Evolutionary conservation across 1,139 yeast genomes (phyloP).

Genomic region (Zygotorulaspora mrakii): DNA sequence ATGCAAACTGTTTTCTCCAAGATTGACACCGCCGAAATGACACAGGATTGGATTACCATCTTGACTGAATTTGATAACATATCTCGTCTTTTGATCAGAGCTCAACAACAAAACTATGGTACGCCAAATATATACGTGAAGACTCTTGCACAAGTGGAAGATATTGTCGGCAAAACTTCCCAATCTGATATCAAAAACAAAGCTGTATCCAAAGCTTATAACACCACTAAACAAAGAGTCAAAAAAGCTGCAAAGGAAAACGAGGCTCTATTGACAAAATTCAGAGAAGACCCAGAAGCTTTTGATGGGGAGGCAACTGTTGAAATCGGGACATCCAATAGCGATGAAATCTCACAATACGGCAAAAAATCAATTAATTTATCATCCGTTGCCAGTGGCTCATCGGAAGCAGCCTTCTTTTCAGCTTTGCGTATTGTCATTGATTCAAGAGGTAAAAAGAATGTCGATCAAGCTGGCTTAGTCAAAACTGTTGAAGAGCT

Average conservation of each 20-base stretch:
- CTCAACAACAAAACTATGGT: constrained; percentile 67
- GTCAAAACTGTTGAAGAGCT: constrained; percentile 65
- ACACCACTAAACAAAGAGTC: constrained; percentile 83
- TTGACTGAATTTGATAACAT: constrained; percentile 76
- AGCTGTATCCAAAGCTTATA: constrained; percentile 80
- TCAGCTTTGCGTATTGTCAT: constrained; percentile 68
- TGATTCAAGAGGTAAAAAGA: constrained; percentile 94
- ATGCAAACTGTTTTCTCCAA: constrained; percentile 64
- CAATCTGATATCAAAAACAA: constrained; percentile 74
- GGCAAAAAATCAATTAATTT: constrained; percentile 39
- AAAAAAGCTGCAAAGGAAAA: constrained; percentile 71
- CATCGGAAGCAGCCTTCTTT: constrained; percentile 52
- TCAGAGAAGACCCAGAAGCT: constrained; percentile 65
- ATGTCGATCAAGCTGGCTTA: constrained; percentile 81
- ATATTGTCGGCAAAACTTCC: constrained; percentile 53
- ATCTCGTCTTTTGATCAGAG: constrained; percentile 60
- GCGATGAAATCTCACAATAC: constrained; percentile 29
- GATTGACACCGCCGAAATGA: constrained; percentile 66
- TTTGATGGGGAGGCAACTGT: constrained; percentile 53
- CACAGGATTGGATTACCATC: constrained; percentile 77
- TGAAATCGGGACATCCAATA: constrained; percentile 33
- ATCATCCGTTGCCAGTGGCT: constrained; percentile 31
- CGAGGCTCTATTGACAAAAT: constrained; percentile 55
- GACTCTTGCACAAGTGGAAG: constrained; percentile 70
- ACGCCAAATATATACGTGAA: constrained; percentile 72